Evolutionary conservation across 2,329 filamentous ascomycete species (phyloP).

Genomic region (Alternaria longipes): DNA sequence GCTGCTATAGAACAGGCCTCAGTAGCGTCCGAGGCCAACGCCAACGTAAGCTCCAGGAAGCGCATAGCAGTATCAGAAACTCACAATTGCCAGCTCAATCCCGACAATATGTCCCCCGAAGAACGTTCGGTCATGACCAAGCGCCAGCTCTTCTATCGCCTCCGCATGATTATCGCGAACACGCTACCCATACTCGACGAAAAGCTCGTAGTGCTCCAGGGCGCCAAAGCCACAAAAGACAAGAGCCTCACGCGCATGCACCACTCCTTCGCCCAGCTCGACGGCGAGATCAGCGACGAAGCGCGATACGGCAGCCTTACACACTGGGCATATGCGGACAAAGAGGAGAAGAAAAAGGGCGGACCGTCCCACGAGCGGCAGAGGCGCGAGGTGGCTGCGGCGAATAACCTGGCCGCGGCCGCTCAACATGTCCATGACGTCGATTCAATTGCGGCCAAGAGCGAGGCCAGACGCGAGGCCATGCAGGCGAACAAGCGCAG

Average conservation of each 20-base stretch:
- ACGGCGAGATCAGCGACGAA: constrained; percentile 91
- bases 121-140: constrained; percentile 67
- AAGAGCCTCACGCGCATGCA: constrained; percentile 87
- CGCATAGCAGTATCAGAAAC: constrained; percentile 26
- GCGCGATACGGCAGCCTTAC: constrained; percentile 89
- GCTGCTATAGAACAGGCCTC: constrained; percentile 39
- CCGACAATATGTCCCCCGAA: constrained; percentile 41
- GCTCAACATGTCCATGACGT: constrained; percentile 80
- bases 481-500: constrained; percentile 78
- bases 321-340: constrained; percentile 95
- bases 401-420: constrained; percentile 73
- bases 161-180: constrained; percentile 79
- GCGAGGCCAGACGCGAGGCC: constrained; percentile 84
- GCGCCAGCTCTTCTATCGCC: constrained; percentile 78
- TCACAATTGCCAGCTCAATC: constrained; percentile 38
- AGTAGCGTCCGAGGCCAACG: constrained; percentile 50
- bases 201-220: constrained; percentile 95
- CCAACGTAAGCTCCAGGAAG: constrained; percentile 50
- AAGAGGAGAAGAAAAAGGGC: constrained; percentile 66
- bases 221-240: constrained; percentile 87
- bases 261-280: constrained; percentile 85
- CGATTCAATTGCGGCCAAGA: constrained; percentile 81
- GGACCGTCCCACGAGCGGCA: constrained; percentile 75
- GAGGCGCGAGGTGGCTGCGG: constrained; percentile 79
- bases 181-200: constrained; percentile 93